phyloP scores from a whole-genome alignment of 202 grass and related monocot species.

The Brachypodium distachyon region DNA sequence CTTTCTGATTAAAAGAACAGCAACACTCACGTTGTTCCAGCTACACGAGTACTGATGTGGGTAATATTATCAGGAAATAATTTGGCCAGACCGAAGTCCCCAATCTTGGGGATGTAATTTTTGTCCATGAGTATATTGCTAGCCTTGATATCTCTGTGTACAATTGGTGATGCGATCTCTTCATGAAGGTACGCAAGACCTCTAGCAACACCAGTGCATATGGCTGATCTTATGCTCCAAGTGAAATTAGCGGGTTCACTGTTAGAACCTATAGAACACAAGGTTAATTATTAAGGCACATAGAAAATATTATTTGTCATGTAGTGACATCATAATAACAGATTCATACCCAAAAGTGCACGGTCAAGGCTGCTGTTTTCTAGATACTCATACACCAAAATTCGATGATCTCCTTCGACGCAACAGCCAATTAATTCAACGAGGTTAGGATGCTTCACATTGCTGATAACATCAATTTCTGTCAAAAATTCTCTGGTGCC shows the following conservation, averaged over 20 bases:
- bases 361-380: conserved; percentile 75
- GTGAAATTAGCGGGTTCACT: conserved; percentile 62
- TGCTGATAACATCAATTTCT: conserved; percentile 78
- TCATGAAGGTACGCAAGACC: conserved; percentile 85
- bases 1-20: neutral
- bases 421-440: conserved; percentile 90
- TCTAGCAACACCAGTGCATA: conserved; percentile 59
- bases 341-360: conserved; percentile 59
- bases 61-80: conserved; percentile 95
- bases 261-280: conserved; percentile 38
- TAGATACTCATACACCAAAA: conserved; percentile 93
- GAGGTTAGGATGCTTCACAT: conserved; percentile 90
- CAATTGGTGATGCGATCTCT: conserved; percentile 61
- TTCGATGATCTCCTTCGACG: conserved; percentile 56
- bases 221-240: conserved; percentile 65
- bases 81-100: conserved; percentile 92
- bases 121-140: conserved; percentile 84
- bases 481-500: conserved; percentile 90
- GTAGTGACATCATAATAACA: neutral
- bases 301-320: neutral
- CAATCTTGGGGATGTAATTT: conserved; percentile 72
- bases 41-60: conserved; percentile 90
- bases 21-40: conserved; percentile 86
- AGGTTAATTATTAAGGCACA: neutral
- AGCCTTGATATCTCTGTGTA: conserved; percentile 95